Conservation (phyloP, 345 rosid species). For the Eucalyptus tenuipes region DNA sequence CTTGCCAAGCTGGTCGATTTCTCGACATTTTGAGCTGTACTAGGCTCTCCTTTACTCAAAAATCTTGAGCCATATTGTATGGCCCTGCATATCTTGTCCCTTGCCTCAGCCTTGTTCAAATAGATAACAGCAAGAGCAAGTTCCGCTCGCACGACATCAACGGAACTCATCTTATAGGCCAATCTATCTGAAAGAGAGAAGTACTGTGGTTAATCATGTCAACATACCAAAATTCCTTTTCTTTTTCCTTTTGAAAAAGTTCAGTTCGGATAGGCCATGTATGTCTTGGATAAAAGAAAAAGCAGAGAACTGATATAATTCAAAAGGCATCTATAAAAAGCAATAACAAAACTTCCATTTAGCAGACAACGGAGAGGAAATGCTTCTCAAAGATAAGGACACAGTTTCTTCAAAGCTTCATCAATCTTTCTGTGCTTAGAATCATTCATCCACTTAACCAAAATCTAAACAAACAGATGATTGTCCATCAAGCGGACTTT, state of each 20-base stretch:
- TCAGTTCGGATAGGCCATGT: neutral
- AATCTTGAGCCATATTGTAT: slow-evolving; percentile 95
- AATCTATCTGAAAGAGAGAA: neutral
- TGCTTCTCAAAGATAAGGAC: neutral
- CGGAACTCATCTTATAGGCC: slow-evolving; percentile 51
- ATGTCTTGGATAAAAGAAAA: neutral
- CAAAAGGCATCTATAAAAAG: neutral
- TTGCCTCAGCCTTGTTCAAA: slow-evolving; percentile 95
- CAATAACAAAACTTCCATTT: neutral
- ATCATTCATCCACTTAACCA: neutral
- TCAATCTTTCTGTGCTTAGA: neutral
- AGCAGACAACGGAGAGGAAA: neutral
- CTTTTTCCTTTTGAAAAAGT: neutral
- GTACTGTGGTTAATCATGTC: neutral
- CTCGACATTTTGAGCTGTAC: slow-evolving; percentile 91
- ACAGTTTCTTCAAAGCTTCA: neutral
- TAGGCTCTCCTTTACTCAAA: slow-evolving; percentile 81
- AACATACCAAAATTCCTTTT: neutral
- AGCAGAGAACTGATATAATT: neutral
- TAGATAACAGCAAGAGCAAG: slow-evolving; percentile 75
- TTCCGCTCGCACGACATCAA: slow-evolving; percentile 79
- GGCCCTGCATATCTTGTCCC: slow-evolving; percentile 99
- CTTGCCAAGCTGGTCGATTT: slow-evolving; percentile 93
- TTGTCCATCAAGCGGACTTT: neutral
- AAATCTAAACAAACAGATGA: neutral